Conservation (phyloP, 1,139 yeast species). For the Debaryomycetaceae sp. region DNA sequence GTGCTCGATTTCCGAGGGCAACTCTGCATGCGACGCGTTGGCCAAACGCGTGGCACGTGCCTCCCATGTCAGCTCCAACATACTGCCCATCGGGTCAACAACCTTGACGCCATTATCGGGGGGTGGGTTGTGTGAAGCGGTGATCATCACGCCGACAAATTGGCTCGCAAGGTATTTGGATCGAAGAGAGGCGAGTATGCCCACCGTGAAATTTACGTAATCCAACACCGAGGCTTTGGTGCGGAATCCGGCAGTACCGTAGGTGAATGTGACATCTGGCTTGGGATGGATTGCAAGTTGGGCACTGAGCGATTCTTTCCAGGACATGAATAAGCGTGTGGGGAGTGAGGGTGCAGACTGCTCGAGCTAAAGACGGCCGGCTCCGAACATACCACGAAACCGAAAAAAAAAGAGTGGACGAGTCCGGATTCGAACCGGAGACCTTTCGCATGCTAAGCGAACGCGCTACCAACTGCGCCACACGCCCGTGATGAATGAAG, state of each 20-base stretch:
- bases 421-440: slow-evolving; percentile 90
- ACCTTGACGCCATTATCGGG: slow-evolving; percentile 93
- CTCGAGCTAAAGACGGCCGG: too few species aligned
- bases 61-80: slow-evolving; percentile 89
- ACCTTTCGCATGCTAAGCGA: slow-evolving; percentile 88
- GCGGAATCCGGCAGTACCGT: slow-evolving; percentile 98
- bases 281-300: slow-evolving; percentile 29
- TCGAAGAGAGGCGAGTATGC: slow-evolving; percentile 76
- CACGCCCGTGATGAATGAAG: slow-evolving; percentile 53
- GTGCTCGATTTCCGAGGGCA: slow-evolving; percentile 21
- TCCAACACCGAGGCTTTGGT: slow-evolving; percentile 68
- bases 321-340: slow-evolving; percentile 8
- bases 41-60: slow-evolving; percentile 74
- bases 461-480: slow-evolving; percentile 93
- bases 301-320: slow-evolving; percentile 6
- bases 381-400: too few species aligned
- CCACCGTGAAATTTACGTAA: slow-evolving; percentile 81
- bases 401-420: slow-evolving; percentile 70
- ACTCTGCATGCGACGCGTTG: slow-evolving; percentile 49
- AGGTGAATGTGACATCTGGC: slow-evolving; percentile 49
- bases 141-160: slow-evolving; percentile 87
- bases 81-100: slow-evolving; percentile 90
- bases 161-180: slow-evolving; percentile 66
- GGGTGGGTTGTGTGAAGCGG: slow-evolving; percentile 97
- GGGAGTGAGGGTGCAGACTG: too few species aligned